phyloP scores from a whole-genome alignment of 78 protist species.

The Dictyostelium discoideum region dicty_2.7 NC_007091.3:4034501-4035000 shows the following conservation, averaged over 20 bases:
- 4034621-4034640: neutral
- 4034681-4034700: no score
- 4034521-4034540: neutral
- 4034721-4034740: no score
- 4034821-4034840: no score
- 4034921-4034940: neutral
- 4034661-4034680: no score
- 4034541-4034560: neutral
- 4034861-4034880: no score
- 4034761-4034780: no score
- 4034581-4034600: neutral
- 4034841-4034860: no score
- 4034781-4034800: no score
- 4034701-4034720: no score
- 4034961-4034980: neutral
- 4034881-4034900: no score
- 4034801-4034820: no score
- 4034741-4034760: neutral
- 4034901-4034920: neutral
- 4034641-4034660: neutral
- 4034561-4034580: neutral
- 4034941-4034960: neutral
- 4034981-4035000: neutral
- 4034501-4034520: neutral
- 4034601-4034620: neutral